phyloP scores from a whole-genome alignment of 1,284 basidiomycete species.

The Malassezia psittaci region DNA sequence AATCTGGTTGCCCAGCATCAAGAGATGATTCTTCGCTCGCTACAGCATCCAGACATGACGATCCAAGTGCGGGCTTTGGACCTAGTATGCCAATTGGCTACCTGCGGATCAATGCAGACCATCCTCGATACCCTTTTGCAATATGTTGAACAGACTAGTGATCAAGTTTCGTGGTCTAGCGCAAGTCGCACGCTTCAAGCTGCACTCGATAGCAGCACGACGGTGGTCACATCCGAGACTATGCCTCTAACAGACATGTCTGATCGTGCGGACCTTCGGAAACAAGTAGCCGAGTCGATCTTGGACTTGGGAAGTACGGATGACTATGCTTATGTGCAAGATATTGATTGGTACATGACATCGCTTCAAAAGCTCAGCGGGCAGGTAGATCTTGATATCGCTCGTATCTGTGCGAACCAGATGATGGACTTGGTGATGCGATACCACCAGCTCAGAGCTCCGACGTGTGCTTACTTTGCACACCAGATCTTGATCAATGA shows the following conservation, averaged over 20 bases:
- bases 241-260: constrained; percentile 36
- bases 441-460: constrained; percentile 30
- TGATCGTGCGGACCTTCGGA: constrained; percentile 61
- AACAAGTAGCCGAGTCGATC: constrained; percentile 68
- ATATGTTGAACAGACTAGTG: constrained; percentile 56
- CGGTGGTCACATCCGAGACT: not conserved
- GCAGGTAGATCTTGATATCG: constrained; percentile 57
- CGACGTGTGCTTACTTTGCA: constrained; percentile 65
- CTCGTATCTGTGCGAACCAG: constrained; percentile 64
- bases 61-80: constrained; percentile 92
- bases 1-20: constrained; percentile 84
- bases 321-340: constrained; percentile 73
- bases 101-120: constrained; percentile 68
- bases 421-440: constrained; percentile 68
- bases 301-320: constrained; percentile 70
- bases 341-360: constrained; percentile 95
- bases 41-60: constrained; percentile 86
- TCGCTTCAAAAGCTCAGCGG: constrained; percentile 62
- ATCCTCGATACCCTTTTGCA: constrained; percentile 77
- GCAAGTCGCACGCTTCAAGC: constrained; percentile 29
- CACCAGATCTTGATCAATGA: constrained; percentile 45
- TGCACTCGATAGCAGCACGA: not conserved
- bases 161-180: constrained; percentile 16
- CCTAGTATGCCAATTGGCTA: constrained; percentile 80
- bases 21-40: constrained; percentile 75